Evolutionary conservation across 129 eudicot genomes (phyloP), one percentile per base, ranked within the genome.

Genomic region (Rutidosis leptorrhynchoides): DNA sequence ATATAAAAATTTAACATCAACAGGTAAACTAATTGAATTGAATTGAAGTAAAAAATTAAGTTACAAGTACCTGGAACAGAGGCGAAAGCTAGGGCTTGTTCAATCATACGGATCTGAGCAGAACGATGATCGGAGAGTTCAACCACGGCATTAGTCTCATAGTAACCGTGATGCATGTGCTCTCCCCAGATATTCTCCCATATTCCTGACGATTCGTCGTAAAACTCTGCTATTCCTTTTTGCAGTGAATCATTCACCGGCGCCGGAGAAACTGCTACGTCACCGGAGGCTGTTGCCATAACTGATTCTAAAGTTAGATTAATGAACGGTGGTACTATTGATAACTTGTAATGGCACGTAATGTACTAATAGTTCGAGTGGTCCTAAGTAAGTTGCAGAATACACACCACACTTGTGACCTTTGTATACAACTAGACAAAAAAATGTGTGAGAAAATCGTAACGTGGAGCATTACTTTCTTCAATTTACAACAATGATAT

Each of bases 181-280:
- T 91, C 96, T 30, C 98, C 98, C 98, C 98, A 91, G n/a, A 91
- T 83, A 46, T 85, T 75, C 82, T 91, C 98, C 97, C 98, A 91
- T 53, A 91, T n/a, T 25, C 80, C 96, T 7, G 98, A 85, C 5
- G 96, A 87, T 53, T 85, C 87, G 14, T 91, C 96, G 79, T 91
- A 91, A 59, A 91, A 68, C 75, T 85, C 98, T 1, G 88, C 96
- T 19, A 91, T 91, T 11, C 98, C 98, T 55, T 83, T 88, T 75
- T 24, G 57, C 1, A 74, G 65, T 8, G 20, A 37, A 0, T 73
- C 59, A 7, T 54, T 62, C 32, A 24, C 55, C 24, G 68, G 7
- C 28, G 69, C 21, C 29, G 73, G 52, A 4, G 43, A 3, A 17
- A 22, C 69, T 10, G 68, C 25, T 16, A 61, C 76, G 9, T 37